Conservation (phyloP, 495 filamentous ascomycete genomes). For the Acidomyces sp. region DNA sequence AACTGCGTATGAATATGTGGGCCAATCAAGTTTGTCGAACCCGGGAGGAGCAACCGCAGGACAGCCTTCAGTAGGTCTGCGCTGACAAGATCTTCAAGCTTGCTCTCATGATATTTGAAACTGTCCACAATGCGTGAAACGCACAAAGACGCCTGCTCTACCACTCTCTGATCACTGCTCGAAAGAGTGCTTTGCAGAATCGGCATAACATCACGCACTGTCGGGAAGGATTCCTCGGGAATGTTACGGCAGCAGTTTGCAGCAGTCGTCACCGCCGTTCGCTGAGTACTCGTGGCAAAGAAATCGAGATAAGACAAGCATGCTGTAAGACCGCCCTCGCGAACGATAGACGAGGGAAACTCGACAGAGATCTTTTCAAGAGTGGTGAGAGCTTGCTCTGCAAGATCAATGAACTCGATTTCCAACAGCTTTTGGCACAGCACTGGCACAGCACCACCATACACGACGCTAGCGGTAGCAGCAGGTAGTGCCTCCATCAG, state of each 20-base stretch:
- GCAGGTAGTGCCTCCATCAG: conserved; percentile 93
- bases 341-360: conserved; percentile 89
- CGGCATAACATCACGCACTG: conserved; percentile 88
- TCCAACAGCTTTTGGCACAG: conserved; percentile 88
- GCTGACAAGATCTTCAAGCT: conserved; percentile 83
- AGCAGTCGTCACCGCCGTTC: conserved; percentile 90
- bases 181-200: conserved; percentile 77
- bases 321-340: conserved; percentile 86
- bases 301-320: conserved; percentile 94
- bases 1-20: conserved; percentile 96
- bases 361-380: conserved; percentile 95
- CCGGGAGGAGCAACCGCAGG: conserved; percentile 79
- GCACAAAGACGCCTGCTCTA: conserved; percentile 91
- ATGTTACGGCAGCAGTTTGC: conserved; percentile 97
- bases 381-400: conserved; percentile 93
- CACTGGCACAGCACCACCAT: conserved; percentile 86
- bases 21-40: conserved; percentile 90
- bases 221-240: conserved; percentile 78
- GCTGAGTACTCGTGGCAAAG: conserved; percentile 92
- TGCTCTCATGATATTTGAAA: conserved; percentile 74
- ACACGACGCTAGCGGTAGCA: conserved; percentile 89
- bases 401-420: conserved; percentile 91
- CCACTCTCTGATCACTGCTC: conserved; percentile 89
- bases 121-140: conserved; percentile 96
- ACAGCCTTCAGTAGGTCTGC: conserved; percentile 75